Base-by-base conservation (phyloP, 768 basidiomycete genomes). In the Crassisporium funariophilum region DNA sequence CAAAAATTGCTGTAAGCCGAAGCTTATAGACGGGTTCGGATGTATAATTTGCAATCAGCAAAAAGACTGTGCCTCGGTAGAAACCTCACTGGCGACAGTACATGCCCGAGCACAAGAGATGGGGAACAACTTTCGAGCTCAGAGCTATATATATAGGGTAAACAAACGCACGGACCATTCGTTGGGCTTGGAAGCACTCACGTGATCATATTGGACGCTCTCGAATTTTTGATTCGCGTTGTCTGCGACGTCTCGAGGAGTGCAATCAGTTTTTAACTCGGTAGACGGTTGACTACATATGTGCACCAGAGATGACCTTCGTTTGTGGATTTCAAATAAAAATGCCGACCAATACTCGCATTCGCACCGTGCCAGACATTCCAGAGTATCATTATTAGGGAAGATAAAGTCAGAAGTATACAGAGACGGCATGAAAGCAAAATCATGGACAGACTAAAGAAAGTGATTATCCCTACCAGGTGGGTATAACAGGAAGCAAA, bases 41-140 rank as follows among this genome's bases (percentile, higher is more conserved):
- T 91, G 87, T 88, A 78, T 89, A 90, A 88, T 91, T 91, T 91
- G 88, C 88, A 91, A 91, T 85, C 84, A 91, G 87, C 88, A 89
- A 91, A 66, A 75, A 88, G 79, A 88, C 86, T 88, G 57, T 55
- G 57, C 57, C 86, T 91, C 89, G 29, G 29, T 31, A 87, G 75
- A 82, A 77, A 91, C 89, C 86, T 91, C 89, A 91, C 57, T 58
- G 57, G 57, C 57, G 54, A 58, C 54, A 58, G 57, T 55, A 58
- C 57, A 58, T 58, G 57, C 57, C 57, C 57, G 54, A 58, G 57
- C 57, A 58, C 57, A 91, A 91, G 86, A 86, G 84, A 84, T 84
- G 58, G 58, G 58, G 73, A 75, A 31, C 10, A 31, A 31, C 8
- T 29, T 25, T 24, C 0, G 9, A 25, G n/a, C 12, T 34, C 25